Evolutionary conservation across 2,329 filamentous ascomycete species (phyloP).

Genomic region (Rhynchosporium agropyri): DNA sequence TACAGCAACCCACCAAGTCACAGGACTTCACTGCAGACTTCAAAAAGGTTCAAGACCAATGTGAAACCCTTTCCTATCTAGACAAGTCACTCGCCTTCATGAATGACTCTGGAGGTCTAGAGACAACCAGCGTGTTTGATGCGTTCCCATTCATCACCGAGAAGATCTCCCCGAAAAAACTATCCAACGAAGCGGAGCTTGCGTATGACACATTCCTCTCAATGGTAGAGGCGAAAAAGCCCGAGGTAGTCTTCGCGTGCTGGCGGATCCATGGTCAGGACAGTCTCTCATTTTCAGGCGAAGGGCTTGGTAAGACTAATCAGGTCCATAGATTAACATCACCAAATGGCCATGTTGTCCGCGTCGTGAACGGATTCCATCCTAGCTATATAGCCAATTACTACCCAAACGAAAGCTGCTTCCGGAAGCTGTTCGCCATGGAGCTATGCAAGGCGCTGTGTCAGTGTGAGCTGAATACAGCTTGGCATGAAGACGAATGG

Average conservation of each 20-base stretch:
- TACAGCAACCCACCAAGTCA: constrained; percentile 11
- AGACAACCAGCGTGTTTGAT: constrained; percentile 12
- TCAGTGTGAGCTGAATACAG: constrained; percentile 8
- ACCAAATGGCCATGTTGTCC: constrained; percentile 12
- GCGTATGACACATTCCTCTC: neutral
- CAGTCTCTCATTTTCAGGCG: constrained; percentile 9
- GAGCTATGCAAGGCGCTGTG: constrained; percentile 12
- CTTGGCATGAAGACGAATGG: constrained; percentile 5
- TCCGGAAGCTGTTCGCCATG: constrained; percentile 14
- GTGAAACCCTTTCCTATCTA: constrained; percentile 6
- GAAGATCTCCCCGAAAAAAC: constrained; percentile 6
- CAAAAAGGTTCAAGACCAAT: neutral
- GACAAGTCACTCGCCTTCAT: constrained; percentile 13
- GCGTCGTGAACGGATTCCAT: constrained; percentile 17
- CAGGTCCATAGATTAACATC: constrained; percentile 3
- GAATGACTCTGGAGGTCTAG: constrained; percentile 7
- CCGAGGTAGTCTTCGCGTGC: constrained; percentile 10
- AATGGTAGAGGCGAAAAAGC: constrained; percentile 10
- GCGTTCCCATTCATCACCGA: constrained; percentile 15
- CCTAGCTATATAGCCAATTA: constrained; percentile 14
- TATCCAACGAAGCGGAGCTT: constrained; percentile 5
- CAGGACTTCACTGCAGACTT: constrained; percentile 12
- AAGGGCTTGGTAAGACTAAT: constrained; percentile 7
- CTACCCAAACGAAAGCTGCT: constrained; percentile 14
- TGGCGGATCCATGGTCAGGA: constrained; percentile 13